Evolutionary conservation across 345 rosid species (phyloP).

Genomic region (thale cress (Arabidopsis thaliana)): DNA sequence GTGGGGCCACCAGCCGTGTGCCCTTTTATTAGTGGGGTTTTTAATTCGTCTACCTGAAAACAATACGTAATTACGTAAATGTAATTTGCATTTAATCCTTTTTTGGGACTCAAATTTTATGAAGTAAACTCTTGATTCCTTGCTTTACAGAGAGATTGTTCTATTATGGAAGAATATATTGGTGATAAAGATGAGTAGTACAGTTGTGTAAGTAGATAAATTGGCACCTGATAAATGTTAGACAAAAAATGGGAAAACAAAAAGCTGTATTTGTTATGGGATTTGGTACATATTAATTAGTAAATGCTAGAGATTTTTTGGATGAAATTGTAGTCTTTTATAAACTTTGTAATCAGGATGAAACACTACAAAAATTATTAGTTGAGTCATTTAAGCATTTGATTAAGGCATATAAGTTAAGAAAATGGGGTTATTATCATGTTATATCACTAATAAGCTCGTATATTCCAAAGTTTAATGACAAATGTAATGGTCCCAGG

Average conservation of each 20-base stretch:
- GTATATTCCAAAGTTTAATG: slow-evolving; percentile 16
- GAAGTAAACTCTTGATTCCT: slow-evolving; percentile 18
- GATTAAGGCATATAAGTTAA: not conserved
- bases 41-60: not conserved
- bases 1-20: slow-evolving; percentile 21
- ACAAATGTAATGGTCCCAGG: not conserved
- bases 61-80: not conserved
- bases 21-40: slow-evolving; percentile 22
- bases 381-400: not conserved
- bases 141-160: slow-evolving; percentile 21
- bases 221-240: not conserved
- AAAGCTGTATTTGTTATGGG: not conserved
- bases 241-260: not conserved
- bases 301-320: not conserved
- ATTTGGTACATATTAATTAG: not conserved
- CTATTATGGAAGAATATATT: not conserved
- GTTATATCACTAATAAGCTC: not conserved
- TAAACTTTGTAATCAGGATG: not conserved
- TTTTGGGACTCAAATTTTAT: not conserved
- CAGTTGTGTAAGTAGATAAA: not conserved
- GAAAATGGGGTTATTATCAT: not conserved
- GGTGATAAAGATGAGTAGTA: not conserved
- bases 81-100: not conserved
- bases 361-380: not conserved
- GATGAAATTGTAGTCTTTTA: not conserved